Conservation (phyloP, 768 basidiomycete species). For the Termitomyces sp. region DNA sequence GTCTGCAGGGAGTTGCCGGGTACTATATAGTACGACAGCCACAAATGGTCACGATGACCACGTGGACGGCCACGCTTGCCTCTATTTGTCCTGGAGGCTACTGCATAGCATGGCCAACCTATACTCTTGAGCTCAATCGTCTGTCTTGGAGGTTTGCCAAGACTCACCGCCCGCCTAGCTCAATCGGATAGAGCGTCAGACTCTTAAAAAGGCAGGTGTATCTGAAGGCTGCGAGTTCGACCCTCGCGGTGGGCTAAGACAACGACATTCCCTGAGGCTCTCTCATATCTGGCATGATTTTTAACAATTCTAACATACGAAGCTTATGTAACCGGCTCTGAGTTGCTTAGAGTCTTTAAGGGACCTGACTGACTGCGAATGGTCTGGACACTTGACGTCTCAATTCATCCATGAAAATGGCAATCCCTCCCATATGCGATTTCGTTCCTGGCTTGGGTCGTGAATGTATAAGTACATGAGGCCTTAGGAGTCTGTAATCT, state of each 20-base stretch:
- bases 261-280: too few species aligned
- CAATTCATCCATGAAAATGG: not conserved
- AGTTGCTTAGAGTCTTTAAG: not conserved
- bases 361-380: not conserved
- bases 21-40: slow-evolving; percentile 35
- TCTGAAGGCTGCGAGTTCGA: slow-evolving; percentile 87
- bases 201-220: slow-evolving; percentile 36
- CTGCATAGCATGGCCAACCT: not conserved
- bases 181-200: slow-evolving; percentile 66
- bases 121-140: not conserved
- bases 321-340: not conserved
- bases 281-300: too few species aligned
- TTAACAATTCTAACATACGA: not conserved
- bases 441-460: not conserved
- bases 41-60: not conserved
- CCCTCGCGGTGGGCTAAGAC: slow-evolving; percentile 40
- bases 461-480: slow-evolving; percentile 1
- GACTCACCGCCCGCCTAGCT: slow-evolving; percentile 45
- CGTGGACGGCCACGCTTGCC: not conserved
- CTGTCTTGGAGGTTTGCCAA: too few species aligned
- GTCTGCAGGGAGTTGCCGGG: slow-evolving; percentile 21
- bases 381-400: not conserved
- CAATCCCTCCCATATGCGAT: not conserved
- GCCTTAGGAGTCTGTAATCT: not conserved
- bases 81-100: not conserved